Evolutionary conservation across 2,329 filamentous ascomycete genomes (phyloP).

Genomic region (Xylariaceae sp.): DNA sequence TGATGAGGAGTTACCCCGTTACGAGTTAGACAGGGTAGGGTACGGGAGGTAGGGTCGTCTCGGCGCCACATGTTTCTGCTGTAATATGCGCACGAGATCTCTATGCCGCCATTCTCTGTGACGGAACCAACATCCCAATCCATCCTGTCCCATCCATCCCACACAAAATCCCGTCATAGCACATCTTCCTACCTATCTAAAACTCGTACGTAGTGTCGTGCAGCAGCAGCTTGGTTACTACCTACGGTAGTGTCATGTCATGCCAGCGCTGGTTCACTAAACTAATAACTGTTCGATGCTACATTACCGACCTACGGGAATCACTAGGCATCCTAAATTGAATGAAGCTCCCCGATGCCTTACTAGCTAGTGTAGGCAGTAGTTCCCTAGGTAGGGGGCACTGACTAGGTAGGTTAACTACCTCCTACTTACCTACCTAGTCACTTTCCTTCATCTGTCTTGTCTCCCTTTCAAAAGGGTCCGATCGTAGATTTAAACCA

Average conservation of each 20-base stretch:
- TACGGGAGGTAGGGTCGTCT: not conserved
- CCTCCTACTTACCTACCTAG: too few relatives aligned
- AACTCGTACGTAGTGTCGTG: not conserved
- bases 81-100: not conserved
- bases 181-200: not conserved
- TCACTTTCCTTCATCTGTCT: too few relatives aligned
- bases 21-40: not conserved
- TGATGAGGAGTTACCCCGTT: not conserved
- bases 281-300: not conserved
- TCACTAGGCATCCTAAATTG: too few relatives aligned
- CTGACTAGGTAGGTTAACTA: too few relatives aligned
- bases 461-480: too few relatives aligned
- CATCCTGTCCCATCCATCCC: too few relatives aligned
- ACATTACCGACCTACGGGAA: not conserved
- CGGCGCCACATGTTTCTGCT: not conserved
- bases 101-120: not conserved
- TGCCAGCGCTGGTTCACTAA: not conserved
- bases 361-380: too few relatives aligned
- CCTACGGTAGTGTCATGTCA: too few relatives aligned
- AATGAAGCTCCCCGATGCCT: too few relatives aligned
- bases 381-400: too few relatives aligned
- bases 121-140: not conserved
- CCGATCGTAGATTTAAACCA: too few relatives aligned
- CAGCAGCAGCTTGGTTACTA: not conserved
- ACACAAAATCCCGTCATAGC: not conserved